Evolutionary conservation across 306 rosid genomes (phyloP).

Genomic region (Mimosa bimucronata): DNA sequence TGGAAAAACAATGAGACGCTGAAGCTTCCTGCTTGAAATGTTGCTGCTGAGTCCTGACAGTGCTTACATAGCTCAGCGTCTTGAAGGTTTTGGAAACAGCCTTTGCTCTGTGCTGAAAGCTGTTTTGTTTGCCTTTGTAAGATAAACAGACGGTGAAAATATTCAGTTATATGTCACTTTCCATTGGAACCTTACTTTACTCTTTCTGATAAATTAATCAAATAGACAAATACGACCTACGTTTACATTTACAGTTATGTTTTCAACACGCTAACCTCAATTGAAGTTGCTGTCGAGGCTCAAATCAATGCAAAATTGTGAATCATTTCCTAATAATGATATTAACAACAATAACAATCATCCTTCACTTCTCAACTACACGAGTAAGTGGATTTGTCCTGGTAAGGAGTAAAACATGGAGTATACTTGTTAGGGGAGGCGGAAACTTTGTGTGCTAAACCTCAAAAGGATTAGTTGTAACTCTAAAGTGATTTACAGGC

Average conservation of each 20-base stretch:
- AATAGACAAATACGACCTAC: no score
- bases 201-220: not conserved
- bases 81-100: not conserved
- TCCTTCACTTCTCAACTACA: not conserved
- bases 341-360: not conserved
- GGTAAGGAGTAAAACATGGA: no score
- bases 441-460: no score
- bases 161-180: not conserved
- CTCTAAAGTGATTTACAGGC: no score
- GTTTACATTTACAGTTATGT: no score
- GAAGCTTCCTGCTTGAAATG: conserved; percentile 41
- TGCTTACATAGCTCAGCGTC: no score
- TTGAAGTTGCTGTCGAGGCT: not conserved
- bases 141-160: not conserved
- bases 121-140: conserved; percentile 3
- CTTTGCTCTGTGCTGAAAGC: not conserved
- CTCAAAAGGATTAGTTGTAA: no score
- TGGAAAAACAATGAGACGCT: conserved; percentile 47
- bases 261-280: no score
- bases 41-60: not conserved
- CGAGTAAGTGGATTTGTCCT: not conserved
- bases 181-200: not conserved
- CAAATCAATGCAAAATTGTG: not conserved
- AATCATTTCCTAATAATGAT: not conserved
- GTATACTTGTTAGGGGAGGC: no score